These are phyloP conservation scores for Phoma sp. DNA, from an alignment of 2,329 filamentous ascomycete species.

Conservation along the genomic window DNA sequence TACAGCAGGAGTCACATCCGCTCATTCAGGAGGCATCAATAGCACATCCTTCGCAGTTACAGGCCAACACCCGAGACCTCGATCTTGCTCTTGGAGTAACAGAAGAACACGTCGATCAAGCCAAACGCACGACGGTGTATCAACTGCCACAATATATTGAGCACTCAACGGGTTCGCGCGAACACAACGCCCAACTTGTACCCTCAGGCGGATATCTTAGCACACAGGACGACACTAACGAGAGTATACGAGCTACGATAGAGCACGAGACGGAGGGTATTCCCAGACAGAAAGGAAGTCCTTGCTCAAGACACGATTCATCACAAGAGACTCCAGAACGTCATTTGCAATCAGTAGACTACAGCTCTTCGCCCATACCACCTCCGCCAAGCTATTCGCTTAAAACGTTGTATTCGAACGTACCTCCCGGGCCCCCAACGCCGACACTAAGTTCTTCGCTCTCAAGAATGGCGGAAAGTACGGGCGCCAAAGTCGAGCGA, in stretches of 20 bases:
- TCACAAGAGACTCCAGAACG: slow-evolving; percentile 38
- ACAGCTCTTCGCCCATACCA: slow-evolving; percentile 28
- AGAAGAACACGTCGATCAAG: not conserved
- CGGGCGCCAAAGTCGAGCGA: slow-evolving; percentile 11
- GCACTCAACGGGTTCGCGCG: slow-evolving; percentile 12
- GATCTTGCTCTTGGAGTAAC: not conserved
- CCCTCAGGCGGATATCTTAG: slow-evolving; percentile 18
- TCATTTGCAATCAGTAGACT: slow-evolving; percentile 2
- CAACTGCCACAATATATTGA: slow-evolving; percentile 2
- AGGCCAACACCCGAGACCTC: not conserved
- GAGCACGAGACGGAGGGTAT: slow-evolving; percentile 12
- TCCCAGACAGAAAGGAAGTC: slow-evolving; percentile 3
- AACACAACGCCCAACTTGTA: slow-evolving; percentile 38
- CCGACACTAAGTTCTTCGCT: slow-evolving; percentile 19
- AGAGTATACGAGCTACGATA: slow-evolving; percentile 24
- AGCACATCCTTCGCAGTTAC: not conserved
- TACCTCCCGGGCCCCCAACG: slow-evolving; percentile 28
- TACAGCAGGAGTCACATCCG: not conserved
- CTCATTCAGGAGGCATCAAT: no score
- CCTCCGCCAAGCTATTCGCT: slow-evolving; percentile 34
- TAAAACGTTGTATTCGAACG: slow-evolving; percentile 22
- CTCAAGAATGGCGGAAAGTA: slow-evolving; percentile 24
- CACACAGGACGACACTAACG: slow-evolving; percentile 26
- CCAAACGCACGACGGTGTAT: not conserved
- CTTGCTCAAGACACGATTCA: slow-evolving; percentile 39